Evolutionary conservation across 306 rosid genomes (phyloP), one percentile per base, ranked within the genome.

Genomic region (Rosa rugosa): DNA sequence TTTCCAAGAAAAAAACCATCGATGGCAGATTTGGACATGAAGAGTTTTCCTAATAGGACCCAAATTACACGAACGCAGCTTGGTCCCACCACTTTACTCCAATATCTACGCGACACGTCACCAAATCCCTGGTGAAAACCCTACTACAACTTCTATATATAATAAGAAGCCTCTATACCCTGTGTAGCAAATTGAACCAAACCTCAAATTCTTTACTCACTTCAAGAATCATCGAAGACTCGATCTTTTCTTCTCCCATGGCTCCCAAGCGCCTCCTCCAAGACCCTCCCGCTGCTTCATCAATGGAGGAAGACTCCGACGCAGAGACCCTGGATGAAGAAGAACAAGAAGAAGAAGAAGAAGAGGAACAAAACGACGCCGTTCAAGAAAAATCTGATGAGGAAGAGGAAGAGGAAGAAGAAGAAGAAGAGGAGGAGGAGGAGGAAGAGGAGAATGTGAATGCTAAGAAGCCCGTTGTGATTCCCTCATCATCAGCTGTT

Each of bases 221-320:
- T 31, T 31, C 34, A 31, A 31, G 34, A 31, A 31, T 31, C 34
- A 31, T 1, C 34, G 1, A 31, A 42, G 47, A 44, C 50, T 13
- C 31, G 1, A 1, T 42, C 23, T 22, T 76, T 63, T 63, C 17
- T 18, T 11, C 13, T 50, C 36, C 56, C 22, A 86, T 89, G 92
- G 82, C 90, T 73, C 69, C 80, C 17, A 89, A 77, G 86, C 86
- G 85, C 9, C 82, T 75, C 18, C 16, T 42, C 0, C 80, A 82
- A 49, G 84, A 81, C 40, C 83, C 85, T 1, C 78, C 85, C 22
- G 69, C 82, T 6, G 46, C 69, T 75, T 44, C 80, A 18, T 62
- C 81, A 6, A 71, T 85, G 38, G 82, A 84, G 44, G 83, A 79
- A 41, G 77, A 72, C 4, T 79, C 81, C 8, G 89, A 81, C 20